Evolutionary conservation across 1,284 basidiomycete species (phyloP).

Genomic region (Ceratobasidium papillatum): DNA sequence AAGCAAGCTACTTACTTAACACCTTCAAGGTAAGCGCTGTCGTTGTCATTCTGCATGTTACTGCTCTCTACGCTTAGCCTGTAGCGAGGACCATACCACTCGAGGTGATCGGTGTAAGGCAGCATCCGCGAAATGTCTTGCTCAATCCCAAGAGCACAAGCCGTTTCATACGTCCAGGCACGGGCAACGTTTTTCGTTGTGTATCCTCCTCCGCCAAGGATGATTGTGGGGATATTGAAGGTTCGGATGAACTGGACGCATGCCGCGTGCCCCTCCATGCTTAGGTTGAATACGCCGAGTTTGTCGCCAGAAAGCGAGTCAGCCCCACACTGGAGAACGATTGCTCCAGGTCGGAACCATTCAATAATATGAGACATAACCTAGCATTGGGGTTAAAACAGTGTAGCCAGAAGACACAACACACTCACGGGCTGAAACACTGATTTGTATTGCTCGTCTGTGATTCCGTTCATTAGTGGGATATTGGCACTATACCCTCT

Average conservation of each 20-base stretch:
- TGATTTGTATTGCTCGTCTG: slow-evolving; percentile 80
- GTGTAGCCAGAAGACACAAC: not conserved
- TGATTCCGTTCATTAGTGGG: slow-evolving; percentile 92
- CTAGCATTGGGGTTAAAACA: slow-evolving; percentile 54
- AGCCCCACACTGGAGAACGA: slow-evolving; percentile 95
- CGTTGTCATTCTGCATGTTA: slow-evolving; percentile 95
- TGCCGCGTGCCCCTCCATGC: slow-evolving; percentile 93
- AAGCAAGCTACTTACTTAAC: slow-evolving; percentile 66
- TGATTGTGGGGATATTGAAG: slow-evolving; percentile 87
- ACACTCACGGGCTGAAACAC: slow-evolving; percentile 89
- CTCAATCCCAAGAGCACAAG: slow-evolving; percentile 88
- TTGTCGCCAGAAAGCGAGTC: slow-evolving; percentile 97
- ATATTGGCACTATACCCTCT: slow-evolving; percentile 94
- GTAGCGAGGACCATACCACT: slow-evolving; percentile 97
- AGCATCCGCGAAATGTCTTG: slow-evolving; percentile 79
- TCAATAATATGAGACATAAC: slow-evolving; percentile 89
- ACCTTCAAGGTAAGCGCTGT: slow-evolving; percentile 82
- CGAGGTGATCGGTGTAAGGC: slow-evolving; percentile 96
- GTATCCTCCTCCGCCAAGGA: slow-evolving; percentile 96
- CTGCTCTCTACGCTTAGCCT: slow-evolving; percentile 89
- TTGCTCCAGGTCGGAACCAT: slow-evolving; percentile 87
- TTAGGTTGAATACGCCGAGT: slow-evolving; percentile 95
- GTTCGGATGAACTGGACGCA: slow-evolving; percentile 89
- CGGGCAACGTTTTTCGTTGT: slow-evolving; percentile 96
- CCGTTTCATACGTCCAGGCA: slow-evolving; percentile 97